phyloP scores from a whole-genome alignment of 2,329 filamentous ascomycete species.

The Hypoxylon sp. region DNA sequence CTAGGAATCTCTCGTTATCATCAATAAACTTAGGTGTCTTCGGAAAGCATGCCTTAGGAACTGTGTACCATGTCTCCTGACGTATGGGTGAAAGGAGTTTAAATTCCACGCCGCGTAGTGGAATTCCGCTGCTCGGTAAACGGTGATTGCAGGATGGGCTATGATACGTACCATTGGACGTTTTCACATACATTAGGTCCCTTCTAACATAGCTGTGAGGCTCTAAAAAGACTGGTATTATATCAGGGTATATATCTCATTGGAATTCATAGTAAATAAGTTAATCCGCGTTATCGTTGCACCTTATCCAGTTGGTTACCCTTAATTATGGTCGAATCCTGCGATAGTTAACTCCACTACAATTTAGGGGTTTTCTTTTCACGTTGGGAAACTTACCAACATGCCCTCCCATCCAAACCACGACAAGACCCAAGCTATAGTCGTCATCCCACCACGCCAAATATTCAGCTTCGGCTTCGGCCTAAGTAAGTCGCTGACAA shows the following conservation, averaged over 20 bases:
- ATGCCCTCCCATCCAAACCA: conserved; percentile 53
- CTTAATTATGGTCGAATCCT: conserved; percentile 46
- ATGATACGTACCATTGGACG: not conserved
- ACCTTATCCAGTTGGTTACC: conserved; percentile 43
- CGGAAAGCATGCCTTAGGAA: not conserved
- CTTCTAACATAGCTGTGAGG: not conserved
- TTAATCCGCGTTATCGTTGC: not conserved
- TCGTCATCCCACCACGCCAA: conserved; percentile 50
- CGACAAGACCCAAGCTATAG: conserved; percentile 47
- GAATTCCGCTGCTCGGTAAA: not conserved
- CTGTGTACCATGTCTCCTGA: not conserved
- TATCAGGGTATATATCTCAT: not conserved
- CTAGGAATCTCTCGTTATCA: not conserved
- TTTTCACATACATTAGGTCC: not conserved
- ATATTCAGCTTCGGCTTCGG: conserved; percentile 46
- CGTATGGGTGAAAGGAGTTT: not conserved
- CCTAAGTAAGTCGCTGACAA: conserved; percentile 49
- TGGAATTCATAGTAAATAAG: not conserved
- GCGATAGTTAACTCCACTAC: conserved; percentile 17
- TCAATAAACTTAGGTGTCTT: not conserved
- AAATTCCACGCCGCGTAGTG: not conserved
- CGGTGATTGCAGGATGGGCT: not conserved
- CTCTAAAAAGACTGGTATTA: not conserved
- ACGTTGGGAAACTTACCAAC: conserved; percentile 45
- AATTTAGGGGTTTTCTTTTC: not conserved